phyloP scores from a whole-genome alignment of 1,284 basidiomycete genomes.

The Cutaneotrichosporon sp. region DNA sequence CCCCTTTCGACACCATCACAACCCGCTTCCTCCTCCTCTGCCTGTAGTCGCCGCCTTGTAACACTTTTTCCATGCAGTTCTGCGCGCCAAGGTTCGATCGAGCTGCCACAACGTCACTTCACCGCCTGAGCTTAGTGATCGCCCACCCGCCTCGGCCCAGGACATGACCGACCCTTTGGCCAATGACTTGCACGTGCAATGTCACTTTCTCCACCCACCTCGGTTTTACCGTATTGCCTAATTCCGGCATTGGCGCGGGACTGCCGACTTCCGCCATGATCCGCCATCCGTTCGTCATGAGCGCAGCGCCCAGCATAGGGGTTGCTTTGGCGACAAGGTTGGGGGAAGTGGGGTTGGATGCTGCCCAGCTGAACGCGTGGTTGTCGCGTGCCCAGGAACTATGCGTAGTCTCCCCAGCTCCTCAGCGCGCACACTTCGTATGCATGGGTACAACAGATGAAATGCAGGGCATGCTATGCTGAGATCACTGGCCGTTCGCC shows the following conservation, averaged over 20 bases:
- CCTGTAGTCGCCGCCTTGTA: not conserved
- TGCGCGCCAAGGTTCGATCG: not conserved
- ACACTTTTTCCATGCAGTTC: not conserved
- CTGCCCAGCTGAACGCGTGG: not conserved
- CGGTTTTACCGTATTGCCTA: conserved; percentile 8
- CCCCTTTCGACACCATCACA: not conserved
- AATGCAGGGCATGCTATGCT: not conserved
- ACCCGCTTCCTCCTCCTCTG: not conserved
- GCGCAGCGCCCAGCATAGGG: too few species aligned
- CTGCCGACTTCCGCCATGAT: not conserved
- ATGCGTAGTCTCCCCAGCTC: too few species aligned
- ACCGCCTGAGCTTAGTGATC: conserved; percentile 3
- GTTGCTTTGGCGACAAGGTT: not conserved
- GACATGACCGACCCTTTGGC: conserved; percentile 4
- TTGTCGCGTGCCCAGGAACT: too few species aligned
- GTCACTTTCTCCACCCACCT: not conserved
- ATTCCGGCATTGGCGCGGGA: not conserved
- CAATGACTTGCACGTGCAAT: not conserved
- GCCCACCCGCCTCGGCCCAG: conserved; percentile 1
- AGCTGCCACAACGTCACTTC: not conserved
- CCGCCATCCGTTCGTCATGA: not conserved
- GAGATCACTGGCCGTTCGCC: not conserved
- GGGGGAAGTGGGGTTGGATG: not conserved
- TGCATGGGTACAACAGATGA: conserved; percentile 6
- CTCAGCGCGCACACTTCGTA: not conserved